A percentile compares a stretch with the other conserved stretches of the same genome.
These are phyloP conservation scores for Fereydounia khargensis DNA, from an alignment of 1,284 basidiomycete species.

Conservation along the genomic window DNA sequence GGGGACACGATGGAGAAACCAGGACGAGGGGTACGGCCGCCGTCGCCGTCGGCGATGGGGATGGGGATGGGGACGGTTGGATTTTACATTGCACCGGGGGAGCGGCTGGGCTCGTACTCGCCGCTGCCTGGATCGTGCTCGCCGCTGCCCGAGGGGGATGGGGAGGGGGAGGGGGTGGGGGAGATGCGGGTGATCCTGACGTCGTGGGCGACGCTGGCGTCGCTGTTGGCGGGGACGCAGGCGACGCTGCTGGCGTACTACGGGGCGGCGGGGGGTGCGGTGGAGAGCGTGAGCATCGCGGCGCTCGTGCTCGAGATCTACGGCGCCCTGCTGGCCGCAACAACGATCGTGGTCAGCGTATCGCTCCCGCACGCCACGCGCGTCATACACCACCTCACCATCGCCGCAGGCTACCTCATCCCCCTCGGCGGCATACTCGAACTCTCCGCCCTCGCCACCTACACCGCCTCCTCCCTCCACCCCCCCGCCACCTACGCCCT, in stretches of 20 bases:
- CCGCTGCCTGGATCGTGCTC: too few species aligned
- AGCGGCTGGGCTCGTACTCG: too few species aligned
- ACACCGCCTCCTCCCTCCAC: neutral
- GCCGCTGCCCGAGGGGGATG: too few species aligned
- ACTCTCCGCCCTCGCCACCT: neutral
- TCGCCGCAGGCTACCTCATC: neutral
- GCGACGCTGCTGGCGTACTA: slow-evolving; percentile 1
- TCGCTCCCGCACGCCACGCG: neutral
- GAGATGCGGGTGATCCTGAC: neutral
- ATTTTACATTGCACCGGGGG: too few species aligned
- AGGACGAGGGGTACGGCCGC: too few species aligned
- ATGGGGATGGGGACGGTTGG: too few species aligned
- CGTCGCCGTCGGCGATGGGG: too few species aligned
- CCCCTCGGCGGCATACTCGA: neutral
- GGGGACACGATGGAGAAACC: too few species aligned
- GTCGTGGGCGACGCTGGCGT: slow-evolving; percentile 7
- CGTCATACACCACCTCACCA: neutral
- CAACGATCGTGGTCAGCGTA: slow-evolving; percentile 5
- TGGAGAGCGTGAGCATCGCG: slow-evolving; percentile 1
- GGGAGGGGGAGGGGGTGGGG: neutral
- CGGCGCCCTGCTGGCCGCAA: slow-evolving; percentile 3
- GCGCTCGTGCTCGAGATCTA: slow-evolving; percentile 14
- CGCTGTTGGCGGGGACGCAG: slow-evolving; percentile 12
- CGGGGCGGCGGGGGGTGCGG: too few species aligned
- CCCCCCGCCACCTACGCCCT: too few species aligned